Conservation (phyloP, 108 stramenopile genomes). For the Cafeteria roenbergensis region DNA sequence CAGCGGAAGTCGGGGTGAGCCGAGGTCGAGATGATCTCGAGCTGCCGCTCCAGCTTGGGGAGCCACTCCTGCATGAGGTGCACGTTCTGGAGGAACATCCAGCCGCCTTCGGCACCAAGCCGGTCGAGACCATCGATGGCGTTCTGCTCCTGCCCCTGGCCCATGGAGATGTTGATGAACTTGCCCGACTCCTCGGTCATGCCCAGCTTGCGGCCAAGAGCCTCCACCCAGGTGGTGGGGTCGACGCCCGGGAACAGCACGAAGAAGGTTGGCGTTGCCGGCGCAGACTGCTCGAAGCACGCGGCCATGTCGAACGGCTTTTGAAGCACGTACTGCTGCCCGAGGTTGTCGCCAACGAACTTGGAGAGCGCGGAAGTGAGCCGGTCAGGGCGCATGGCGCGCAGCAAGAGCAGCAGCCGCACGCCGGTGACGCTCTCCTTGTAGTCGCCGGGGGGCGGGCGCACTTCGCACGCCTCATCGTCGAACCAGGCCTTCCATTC, state of each 20-base stretch:
- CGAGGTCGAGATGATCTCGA: slow-evolving; percentile 52
- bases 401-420: slow-evolving; percentile 54
- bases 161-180: slow-evolving; percentile 67
- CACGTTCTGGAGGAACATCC: slow-evolving; percentile 71
- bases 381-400: slow-evolving; percentile 61
- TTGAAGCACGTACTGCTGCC: slow-evolving; percentile 50
- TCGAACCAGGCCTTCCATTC: slow-evolving; percentile 64
- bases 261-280: slow-evolving; percentile 57
- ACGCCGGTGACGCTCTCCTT: no score
- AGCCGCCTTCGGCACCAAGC: slow-evolving; percentile 56
- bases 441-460: slow-evolving; percentile 54
- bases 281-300: slow-evolving; percentile 44
- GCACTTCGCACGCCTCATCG: slow-evolving; percentile 46
- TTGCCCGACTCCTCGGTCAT: slow-evolving; percentile 45
- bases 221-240: slow-evolving; percentile 61
- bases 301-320: slow-evolving; percentile 53
- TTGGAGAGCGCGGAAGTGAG: slow-evolving; percentile 39
- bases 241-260: slow-evolving; percentile 67
- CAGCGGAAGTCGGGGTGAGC: slow-evolving; percentile 60
- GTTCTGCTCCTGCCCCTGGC: slow-evolving; percentile 58
- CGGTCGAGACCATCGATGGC: slow-evolving; percentile 46
- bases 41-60: slow-evolving; percentile 51
- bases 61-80: slow-evolving; percentile 68
- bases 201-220: slow-evolving; percentile 43
- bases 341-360: slow-evolving; percentile 48